Evolutionary conservation across 2,329 filamentous ascomycete species (phyloP), one percentile per base, ranked within the genome.

Genomic region (Fusarium robinianum): DNA sequence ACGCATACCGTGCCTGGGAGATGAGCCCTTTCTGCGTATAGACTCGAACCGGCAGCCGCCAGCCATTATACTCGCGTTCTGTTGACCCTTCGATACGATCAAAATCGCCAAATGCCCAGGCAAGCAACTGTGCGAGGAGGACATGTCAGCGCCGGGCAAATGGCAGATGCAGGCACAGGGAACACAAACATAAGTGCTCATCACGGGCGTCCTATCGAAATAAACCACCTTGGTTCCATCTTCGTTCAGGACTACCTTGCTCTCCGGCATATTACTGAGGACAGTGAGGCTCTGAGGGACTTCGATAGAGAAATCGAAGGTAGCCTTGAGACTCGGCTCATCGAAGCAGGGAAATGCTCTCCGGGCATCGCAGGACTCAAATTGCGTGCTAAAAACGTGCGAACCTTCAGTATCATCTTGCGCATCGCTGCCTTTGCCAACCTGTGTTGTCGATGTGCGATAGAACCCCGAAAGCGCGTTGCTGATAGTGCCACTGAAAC

Each of bases 261-360:
- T 91, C 68, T 89, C 84, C 3, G 89, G 90, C 91, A 96, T 96
- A 72, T 96, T 96, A 73, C 88, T 94, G 32, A 96, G 76, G 6
- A 90, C 92, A 23, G 89, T 84, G 67, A 92, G 86, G 59, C 91
- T 88, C 35, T 86, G 84, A 8, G 94, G 91, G 27, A 96, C 80
- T 71, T 96, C 91, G 51, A 97, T 86, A 63, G 90, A 79, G 49
- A 99, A 87, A 68, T 96, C 90, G 65, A 96, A 97, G 4, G 90
- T 92, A 8, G 92, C 89, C 72, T 99, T 97, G 53, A 96, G 79
- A 62, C 95, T 95, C 24, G 94, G 94, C 72, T 99, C 94, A 65
- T 97, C 94, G 63, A 97, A 96, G 73, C 92, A 97, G 34, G 94
- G 94, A 71, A 97, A 96, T 5, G 92, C 91, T 56, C 90, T 80